A percentile compares a stretch with the other conserved stretches of the same genome.
Evolutionary conservation across 805 yeast species (phyloP).

Genomic region (Saturnispora hagleri): DNA sequence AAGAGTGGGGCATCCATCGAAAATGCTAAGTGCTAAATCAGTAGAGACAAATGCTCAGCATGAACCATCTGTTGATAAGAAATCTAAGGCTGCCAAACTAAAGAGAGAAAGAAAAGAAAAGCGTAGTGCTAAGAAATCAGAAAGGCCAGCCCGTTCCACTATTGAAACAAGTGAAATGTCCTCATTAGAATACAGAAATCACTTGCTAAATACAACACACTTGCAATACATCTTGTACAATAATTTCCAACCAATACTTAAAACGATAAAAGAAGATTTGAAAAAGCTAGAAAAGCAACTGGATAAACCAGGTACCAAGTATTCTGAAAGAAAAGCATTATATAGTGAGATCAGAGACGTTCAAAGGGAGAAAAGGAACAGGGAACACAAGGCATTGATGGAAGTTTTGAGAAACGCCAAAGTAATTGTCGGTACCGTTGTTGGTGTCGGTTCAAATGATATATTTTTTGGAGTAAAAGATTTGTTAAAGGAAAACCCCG

Average conservation of each 20-base stretch:
- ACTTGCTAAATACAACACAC: conserved; percentile 4
- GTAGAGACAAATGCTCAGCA: background rate
- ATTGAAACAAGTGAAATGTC: background rate
- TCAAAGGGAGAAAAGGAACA: conserved; percentile 54
- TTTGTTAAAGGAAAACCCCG: conserved; percentile 1
- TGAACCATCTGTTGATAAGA: background rate
- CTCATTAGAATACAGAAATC: conserved; percentile 2
- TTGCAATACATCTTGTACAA: conserved; percentile 3
- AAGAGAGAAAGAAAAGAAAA: conserved; percentile 3
- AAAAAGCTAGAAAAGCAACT: conserved; percentile 29
- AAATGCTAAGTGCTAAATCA: conserved; percentile 37
- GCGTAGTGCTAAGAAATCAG: background rate
- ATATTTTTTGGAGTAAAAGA: conserved; percentile 6
- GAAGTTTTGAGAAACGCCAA: conserved; percentile 51
- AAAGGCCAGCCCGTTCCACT: background rate
- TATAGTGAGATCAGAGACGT: conserved; percentile 63
- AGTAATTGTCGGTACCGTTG: conserved; percentile 69
- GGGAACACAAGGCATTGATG: conserved; percentile 56
- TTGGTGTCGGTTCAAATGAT: conserved; percentile 7
- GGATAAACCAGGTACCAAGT: conserved; percentile 41
- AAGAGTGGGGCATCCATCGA: conserved; percentile 90
- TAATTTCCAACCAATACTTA: conserved; percentile 2
- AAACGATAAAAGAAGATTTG: conserved; percentile 8
- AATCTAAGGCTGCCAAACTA: conserved; percentile 4
- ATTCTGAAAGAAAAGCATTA: conserved; percentile 52